Base-by-base conservation (phyloP, 1,284 basidiomycete species). In the Kalmanozyma brasiliensis region DNA sequence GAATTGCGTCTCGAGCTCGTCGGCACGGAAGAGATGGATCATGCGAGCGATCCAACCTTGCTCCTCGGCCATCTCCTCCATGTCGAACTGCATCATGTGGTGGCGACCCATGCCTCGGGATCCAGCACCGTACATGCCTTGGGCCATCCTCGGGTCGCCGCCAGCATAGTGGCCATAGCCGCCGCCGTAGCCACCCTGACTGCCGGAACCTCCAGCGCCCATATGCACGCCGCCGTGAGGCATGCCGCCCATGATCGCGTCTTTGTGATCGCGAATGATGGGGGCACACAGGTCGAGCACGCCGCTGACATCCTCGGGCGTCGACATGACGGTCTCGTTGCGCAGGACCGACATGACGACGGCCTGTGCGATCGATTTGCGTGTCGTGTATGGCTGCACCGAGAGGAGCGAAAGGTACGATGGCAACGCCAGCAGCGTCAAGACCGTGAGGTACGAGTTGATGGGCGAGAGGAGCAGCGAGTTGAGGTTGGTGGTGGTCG, bases 271-370 rank as follows among this genome's bases (percentile, higher is more conserved):
- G 34, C 63, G 60, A 10, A 81, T 65, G 26, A 81, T 69, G 24
- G 76, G 73, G 17, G 65, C 72, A 57, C 77, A 79, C 10, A 81
- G 61, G 29, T 77, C 69, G 24, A 81, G 64, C 2, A 81, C 70
- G n/a, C 80, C 80, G 38, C 77, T 67, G 19, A 78, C 80, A 35
- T 81, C 78, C 41, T 79, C 78, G 7, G 80, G 77, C 22, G 80
- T 79, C 22, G 64, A 57, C 57, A 81, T 69, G 51, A 78, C 52
- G 9, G 79, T 79, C 44, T 79, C 73, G 56, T 78, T 77, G 49
- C 73, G 74, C 23, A 81, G 63, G 24, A 79, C 75, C 36, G 73
- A 76, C 58, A 59, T 71, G 43, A 80, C 77, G 24, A 81, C 74
- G 14, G 77, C 79, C 41, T 79, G 77, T 2, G 80, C 78, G 26